Evolutionary conservation across 768 basidiomycete genomes (phyloP), one percentile per base, ranked within the genome.

Genomic region (Lentinula sp.): DNA sequence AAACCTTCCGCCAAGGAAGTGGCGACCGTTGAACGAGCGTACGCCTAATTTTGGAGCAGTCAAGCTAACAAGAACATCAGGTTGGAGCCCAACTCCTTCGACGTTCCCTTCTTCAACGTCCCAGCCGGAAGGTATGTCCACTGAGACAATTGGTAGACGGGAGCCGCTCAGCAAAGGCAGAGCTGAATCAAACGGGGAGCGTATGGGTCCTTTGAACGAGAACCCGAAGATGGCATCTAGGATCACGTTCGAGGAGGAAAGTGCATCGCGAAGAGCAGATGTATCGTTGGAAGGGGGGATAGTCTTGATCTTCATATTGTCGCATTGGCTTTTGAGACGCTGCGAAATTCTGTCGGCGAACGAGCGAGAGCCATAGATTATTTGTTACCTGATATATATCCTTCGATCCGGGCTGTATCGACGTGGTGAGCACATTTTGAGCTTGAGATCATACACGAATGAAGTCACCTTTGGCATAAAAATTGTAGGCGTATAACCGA

Each of bases 51-150:
- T 99, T 0, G 97, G 97, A 9, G 93, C 95, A 0, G 97, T 99
- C 70, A 99, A 75, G 68, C 92, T 95, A 61, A 99, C 74, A 48
- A 99, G 75, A 6, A 92, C 89, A 59, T 91, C 84, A 0, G 96
- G 90, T 16, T 83, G 73, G 54, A 98, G 74, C 0, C 83, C 90
- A 15, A 78, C 72, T 15, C 77, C 81, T 50, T 72, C 76, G 4
- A 74, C 76, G 55, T 81, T 83, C 1, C 96, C 96, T 21, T 79
- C 74, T 66, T 95, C 92, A 23, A 98, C 93, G 67, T 95, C 86
- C 97, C 97, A 99, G 7, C 95, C 97, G 1, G 90, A 93, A 0
- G 97, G 97, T 52, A 99, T 94, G 72, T 99, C 97, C 3, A 99
- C 89, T 2, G 91, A 93, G 31, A 99, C 84, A 67, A 98, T 90